A percentile compares a stretch with the other conserved stretches of the same genome.
These are phyloP conservation scores for Hydnomerulius pinastri DNA, from an alignment of 768 basidiomycete genomes.

Conservation along the genomic window DNA sequence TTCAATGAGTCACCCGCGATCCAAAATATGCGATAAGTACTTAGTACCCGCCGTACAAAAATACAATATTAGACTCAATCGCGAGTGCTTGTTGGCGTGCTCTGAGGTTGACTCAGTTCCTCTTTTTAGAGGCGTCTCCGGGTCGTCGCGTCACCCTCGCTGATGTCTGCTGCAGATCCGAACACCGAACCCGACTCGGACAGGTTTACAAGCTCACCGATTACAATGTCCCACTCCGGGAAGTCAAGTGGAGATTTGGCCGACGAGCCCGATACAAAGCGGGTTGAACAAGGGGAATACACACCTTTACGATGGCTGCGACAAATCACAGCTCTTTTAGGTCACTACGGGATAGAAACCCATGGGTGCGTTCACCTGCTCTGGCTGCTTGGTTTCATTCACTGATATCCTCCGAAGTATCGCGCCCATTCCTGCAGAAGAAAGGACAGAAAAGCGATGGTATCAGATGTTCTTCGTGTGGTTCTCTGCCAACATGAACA, in stretches of 20 bases:
- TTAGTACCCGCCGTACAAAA: no score
- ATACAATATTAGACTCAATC: no score
- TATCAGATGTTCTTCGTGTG: slow-evolving; percentile 55
- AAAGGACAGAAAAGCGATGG: slow-evolving; percentile 41
- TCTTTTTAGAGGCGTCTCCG: no score
- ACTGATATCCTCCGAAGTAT: slow-evolving; percentile 28
- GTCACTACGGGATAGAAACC: slow-evolving; percentile 41
- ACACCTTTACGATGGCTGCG: slow-evolving; percentile 15
- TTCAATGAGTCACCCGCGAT: no score
- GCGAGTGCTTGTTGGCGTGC: no score
- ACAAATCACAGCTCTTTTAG: slow-evolving; percentile 29
- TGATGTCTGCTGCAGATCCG: neutral
- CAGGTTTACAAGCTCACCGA: neutral
- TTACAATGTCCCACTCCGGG: neutral
- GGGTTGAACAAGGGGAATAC: neutral
- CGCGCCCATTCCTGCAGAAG: slow-evolving; percentile 37
- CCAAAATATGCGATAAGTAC: no score
- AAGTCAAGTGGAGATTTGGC: slow-evolving; percentile 4
- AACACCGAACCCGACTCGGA: neutral
- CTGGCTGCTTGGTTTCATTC: neutral
- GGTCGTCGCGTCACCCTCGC: no score
- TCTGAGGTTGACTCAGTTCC: no score
- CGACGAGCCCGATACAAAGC: neutral
- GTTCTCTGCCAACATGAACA: slow-evolving; percentile 49
- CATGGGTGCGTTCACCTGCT: slow-evolving; percentile 35